These are phyloP conservation scores for Flaveria brownii DNA, from an alignment of 129 eudicot genomes.

Conservation along the genomic window DNA sequence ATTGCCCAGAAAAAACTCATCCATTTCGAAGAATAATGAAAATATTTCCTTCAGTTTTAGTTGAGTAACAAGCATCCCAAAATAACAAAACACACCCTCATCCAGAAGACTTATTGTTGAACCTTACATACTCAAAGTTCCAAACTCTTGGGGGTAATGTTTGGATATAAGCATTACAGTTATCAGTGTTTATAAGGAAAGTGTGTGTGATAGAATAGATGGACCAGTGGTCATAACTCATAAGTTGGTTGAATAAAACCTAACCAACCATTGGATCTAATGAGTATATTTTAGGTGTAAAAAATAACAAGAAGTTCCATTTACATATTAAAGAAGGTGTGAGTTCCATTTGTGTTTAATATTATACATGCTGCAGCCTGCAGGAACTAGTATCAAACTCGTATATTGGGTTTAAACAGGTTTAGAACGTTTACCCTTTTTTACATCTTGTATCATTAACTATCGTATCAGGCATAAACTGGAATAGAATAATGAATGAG, in stretches of 20 bases:
- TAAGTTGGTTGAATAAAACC: neutral
- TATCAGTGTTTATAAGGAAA: too few species aligned
- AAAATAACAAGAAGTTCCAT: neutral
- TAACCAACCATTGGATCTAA: neutral
- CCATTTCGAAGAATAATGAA: neutral
- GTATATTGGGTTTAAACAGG: neutral
- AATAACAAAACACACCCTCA: neutral
- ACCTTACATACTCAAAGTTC: neutral
- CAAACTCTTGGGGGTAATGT: too few species aligned
- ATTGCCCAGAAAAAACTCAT: neutral
- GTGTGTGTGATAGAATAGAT: too few species aligned
- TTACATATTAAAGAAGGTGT: neutral
- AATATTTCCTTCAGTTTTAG: neutral
- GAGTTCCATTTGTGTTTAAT: conserved; percentile 9
- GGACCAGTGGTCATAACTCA: too few species aligned
- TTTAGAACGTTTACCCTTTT: too few species aligned
- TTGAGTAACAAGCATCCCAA: conserved; percentile 8
- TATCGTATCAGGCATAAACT: neutral
- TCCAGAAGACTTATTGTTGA: neutral
- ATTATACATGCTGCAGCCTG: neutral
- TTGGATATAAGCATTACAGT: too few species aligned
- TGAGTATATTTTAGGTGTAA: too few species aligned
- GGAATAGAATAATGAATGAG: too few species aligned
- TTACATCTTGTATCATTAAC: neutral
- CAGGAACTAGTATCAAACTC: neutral